These are phyloP conservation scores for Epicoccum nigrum DNA, from an alignment of 2,329 filamentous ascomycete species.

Conservation along the genomic window DNA sequence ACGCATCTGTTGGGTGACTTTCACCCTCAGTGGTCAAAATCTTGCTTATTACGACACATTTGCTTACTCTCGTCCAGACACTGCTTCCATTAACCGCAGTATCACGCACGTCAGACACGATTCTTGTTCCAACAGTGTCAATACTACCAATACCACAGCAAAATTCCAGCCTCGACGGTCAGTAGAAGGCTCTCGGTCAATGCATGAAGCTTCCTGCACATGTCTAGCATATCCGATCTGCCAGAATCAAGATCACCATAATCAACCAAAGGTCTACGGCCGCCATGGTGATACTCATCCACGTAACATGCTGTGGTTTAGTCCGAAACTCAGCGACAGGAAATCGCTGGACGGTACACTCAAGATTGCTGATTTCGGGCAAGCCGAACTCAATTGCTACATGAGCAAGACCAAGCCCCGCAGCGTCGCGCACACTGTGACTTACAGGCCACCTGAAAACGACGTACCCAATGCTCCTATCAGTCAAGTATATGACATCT, in stretches of 20 bases:
- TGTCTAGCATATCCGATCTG: no score
- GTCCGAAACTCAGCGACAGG: neutral
- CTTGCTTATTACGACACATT: no score
- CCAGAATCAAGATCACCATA: neutral
- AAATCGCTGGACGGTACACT: neutral
- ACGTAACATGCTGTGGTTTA: constrained; percentile 28
- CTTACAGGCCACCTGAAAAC: constrained; percentile 24
- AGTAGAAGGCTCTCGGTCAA: no score
- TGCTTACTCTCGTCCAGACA: no score
- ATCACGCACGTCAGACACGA: no score
- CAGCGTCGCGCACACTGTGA: neutral
- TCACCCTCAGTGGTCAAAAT: no score
- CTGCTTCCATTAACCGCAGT: no score
- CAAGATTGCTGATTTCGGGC: constrained; percentile 27
- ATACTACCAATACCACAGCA: no score
- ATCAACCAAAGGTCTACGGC: constrained; percentile 4
- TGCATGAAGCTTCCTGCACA: no score
- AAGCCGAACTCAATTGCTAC: constrained; percentile 13
- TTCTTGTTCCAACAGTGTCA: no score
- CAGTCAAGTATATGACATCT: constrained; percentile 26
- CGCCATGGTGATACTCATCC: constrained; percentile 35
- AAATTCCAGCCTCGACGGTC: no score
- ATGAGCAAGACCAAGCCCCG: neutral
- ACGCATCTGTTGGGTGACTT: no score
- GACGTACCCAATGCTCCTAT: constrained; percentile 4